phyloP scores from a whole-genome alignment of 208 protist species.

The Crithidia brevicula region DNA sequence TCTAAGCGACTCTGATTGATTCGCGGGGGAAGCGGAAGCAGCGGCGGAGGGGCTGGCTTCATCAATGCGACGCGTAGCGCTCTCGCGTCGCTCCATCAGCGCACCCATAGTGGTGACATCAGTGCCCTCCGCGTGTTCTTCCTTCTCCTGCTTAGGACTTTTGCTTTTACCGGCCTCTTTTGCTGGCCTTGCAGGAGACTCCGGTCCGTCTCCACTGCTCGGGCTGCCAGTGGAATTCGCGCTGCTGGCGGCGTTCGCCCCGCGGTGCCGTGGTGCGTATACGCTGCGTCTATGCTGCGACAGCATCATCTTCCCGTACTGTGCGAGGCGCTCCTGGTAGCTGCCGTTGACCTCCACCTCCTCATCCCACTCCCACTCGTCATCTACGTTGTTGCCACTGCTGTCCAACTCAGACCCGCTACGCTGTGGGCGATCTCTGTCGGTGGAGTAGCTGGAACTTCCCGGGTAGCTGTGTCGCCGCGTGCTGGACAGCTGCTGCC shows the following conservation, averaged over 20 bases:
- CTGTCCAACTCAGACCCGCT: not conserved
- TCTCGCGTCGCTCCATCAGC: too few relatives aligned
- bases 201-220: too few relatives aligned
- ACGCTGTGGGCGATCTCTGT: not conserved
- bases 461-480: slow-evolving; percentile 16
- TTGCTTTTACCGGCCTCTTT: not conserved
- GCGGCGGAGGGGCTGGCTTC: not conserved
- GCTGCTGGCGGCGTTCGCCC: not conserved
- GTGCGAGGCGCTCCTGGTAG: slow-evolving; percentile 17
- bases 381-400: not conserved
- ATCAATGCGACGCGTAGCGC: too few relatives aligned
- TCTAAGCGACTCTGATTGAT: not conserved
- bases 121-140: too few relatives aligned
- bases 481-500: not conserved
- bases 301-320: slow-evolving; percentile 18
- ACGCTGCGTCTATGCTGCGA: slow-evolving; percentile 9
- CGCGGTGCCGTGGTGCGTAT: slow-evolving; percentile 3
- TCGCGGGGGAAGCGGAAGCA: not conserved
- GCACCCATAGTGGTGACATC: too few relatives aligned
- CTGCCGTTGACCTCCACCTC: slow-evolving; percentile 1
- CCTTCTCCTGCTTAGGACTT: too few relatives aligned
- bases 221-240: not conserved
- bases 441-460: not conserved
- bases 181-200: too few relatives aligned
- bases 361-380: slow-evolving; percentile 25